Percentiles rank a stretch among this genome's conserved stretches.
phyloP scores from a whole-genome alignment of 1,284 basidiomycete species.

The Sanghuangporus sanghuang region DNA sequence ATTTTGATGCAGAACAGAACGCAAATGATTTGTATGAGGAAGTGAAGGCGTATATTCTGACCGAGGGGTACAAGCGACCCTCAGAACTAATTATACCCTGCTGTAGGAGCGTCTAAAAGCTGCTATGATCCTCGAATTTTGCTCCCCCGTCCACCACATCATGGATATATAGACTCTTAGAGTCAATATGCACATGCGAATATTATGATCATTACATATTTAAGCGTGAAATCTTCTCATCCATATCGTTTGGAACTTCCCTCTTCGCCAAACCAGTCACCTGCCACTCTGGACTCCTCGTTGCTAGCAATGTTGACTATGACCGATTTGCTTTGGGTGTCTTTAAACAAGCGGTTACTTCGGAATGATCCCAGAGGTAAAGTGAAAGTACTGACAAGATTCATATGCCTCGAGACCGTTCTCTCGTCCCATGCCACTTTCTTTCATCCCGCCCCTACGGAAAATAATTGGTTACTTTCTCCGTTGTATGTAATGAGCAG shows the following conservation, averaged over 20 bases:
- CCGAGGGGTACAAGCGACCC: slow-evolving; percentile 14
- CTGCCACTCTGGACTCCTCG: slow-evolving; percentile 49
- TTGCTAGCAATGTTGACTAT: slow-evolving; percentile 63
- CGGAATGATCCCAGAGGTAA: neutral
- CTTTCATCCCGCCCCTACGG: slow-evolving; percentile 77
- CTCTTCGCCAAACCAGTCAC: slow-evolving; percentile 75
- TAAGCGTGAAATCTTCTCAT: neutral
- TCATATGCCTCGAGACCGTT: slow-evolving; percentile 77
- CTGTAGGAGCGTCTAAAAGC: neutral
- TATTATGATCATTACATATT: neutral
- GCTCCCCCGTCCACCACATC: too few relatives aligned
- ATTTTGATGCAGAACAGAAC: slow-evolving; percentile 18
- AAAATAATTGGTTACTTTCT: neutral
- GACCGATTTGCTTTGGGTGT: slow-evolving; percentile 77
- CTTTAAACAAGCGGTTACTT: slow-evolving; percentile 31
- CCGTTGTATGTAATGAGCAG: neutral
- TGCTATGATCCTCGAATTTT: neutral
- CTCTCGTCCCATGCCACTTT: slow-evolving; percentile 77
- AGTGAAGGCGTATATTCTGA: slow-evolving; percentile 13
- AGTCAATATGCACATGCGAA: too few relatives aligned
- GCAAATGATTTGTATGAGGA: slow-evolving; percentile 13
- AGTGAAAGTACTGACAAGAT: slow-evolving; percentile 48
- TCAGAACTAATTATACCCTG: neutral
- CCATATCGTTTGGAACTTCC: slow-evolving; percentile 30
- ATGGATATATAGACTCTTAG: too few relatives aligned